Conservation (phyloP, 768 basidiomycete genomes). For the Lactifluus echinatus region DNA sequence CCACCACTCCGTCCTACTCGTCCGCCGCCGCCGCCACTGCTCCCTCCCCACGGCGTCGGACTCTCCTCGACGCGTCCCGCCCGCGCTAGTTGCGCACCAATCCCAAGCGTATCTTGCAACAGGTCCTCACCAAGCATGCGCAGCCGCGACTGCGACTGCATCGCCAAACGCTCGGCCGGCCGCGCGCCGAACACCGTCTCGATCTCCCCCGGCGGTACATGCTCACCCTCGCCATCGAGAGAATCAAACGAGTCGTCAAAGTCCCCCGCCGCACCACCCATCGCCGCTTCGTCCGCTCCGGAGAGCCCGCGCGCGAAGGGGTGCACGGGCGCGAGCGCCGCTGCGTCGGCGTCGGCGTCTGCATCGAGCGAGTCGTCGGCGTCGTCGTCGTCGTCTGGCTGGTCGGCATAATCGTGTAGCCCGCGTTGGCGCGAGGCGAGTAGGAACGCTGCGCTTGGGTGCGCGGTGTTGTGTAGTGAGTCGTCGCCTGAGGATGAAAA, state of each 20-base stretch:
- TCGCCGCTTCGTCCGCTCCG: not conserved
- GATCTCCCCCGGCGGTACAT: slow-evolving; percentile 22
- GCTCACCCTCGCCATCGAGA: slow-evolving; percentile 34
- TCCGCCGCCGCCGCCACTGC: too few species aligned
- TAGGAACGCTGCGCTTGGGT: slow-evolving; percentile 66
- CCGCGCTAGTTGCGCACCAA: slow-evolving; percentile 43
- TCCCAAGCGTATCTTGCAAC: slow-evolving; percentile 54
- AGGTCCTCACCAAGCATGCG: slow-evolving; percentile 56
- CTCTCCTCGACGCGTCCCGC: slow-evolving; percentile 51
- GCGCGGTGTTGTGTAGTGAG: slow-evolving; percentile 47
- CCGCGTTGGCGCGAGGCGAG: slow-evolving; percentile 38
- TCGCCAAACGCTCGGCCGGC: slow-evolving; percentile 36
- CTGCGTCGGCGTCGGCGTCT: slow-evolving; percentile 37
- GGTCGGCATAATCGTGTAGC: slow-evolving; percentile 7
- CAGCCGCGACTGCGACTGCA: slow-evolving; percentile 27
- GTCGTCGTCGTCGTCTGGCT: slow-evolving; percentile 19
- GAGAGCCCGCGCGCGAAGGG: slow-evolving; percentile 41
- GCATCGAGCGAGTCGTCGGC: slow-evolving; percentile 33
- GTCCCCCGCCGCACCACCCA: too few species aligned
- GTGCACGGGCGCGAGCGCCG: slow-evolving; percentile 44
- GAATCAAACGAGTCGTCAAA: slow-evolving; percentile 42
- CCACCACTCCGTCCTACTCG: not conserved
- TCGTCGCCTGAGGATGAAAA: slow-evolving; percentile 46
- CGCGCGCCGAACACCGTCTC: slow-evolving; percentile 69
- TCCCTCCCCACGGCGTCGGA: slow-evolving; percentile 43